Conservation (phyloP, 306 rosid genomes). For the Purshia tridentata region DNA sequence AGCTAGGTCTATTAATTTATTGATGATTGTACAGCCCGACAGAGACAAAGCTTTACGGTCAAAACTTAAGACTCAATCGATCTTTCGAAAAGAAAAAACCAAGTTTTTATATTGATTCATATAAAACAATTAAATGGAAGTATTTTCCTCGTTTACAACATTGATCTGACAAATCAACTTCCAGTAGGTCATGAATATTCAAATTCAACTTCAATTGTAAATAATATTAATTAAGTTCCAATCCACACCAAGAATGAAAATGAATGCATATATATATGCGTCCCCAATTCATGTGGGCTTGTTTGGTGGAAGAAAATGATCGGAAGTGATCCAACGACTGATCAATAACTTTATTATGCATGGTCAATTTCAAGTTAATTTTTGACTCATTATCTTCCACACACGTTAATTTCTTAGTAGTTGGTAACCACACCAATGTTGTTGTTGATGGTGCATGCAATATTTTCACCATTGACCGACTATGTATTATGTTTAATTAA, state of each 20-base stretch:
- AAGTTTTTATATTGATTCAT: background rate
- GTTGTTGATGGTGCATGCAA: too few species aligned
- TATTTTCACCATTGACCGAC: too few species aligned
- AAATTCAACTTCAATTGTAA: too few species aligned
- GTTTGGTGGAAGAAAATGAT: conserved; percentile 4
- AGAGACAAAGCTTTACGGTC: background rate
- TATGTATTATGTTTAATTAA: too few species aligned
- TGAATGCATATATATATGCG: background rate
- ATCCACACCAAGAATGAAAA: background rate
- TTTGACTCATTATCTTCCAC: too few species aligned
- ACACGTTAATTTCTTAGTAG: too few species aligned
- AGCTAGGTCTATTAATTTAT: background rate
- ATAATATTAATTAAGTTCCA: background rate
- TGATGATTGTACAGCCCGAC: background rate
- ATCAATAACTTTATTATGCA: too few species aligned
- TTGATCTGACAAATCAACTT: background rate
- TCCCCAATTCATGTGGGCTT: conserved; percentile 20
- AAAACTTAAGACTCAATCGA: background rate
- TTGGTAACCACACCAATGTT: too few species aligned
- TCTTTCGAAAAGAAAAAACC: background rate
- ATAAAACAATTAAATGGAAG: background rate
- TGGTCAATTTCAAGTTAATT: background rate
- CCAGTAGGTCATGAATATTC: too few species aligned
- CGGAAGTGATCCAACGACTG: too few species aligned
- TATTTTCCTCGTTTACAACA: conserved; percentile 3